Percentiles rank a stretch among this genome's conserved stretches.
These are phyloP conservation scores for Ophiobolus disseminans DNA, from an alignment of 2,329 filamentous ascomycete genomes.

Conservation along the genomic window DNA sequence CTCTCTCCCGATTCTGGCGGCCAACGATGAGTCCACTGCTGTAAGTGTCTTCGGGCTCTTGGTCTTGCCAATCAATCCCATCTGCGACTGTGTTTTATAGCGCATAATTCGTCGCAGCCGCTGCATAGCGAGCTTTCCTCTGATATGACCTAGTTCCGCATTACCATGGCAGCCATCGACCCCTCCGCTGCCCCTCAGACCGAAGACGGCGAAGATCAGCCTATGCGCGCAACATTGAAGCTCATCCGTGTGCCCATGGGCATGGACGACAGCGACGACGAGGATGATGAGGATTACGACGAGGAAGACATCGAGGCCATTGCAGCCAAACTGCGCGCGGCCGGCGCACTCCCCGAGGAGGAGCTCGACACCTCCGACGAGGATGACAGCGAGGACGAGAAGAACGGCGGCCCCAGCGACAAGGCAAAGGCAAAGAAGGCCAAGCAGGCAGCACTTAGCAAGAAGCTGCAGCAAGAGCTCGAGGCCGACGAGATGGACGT, in stretches of 20 bases:
- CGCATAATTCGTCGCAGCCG: constrained; percentile 13
- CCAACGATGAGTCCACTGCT: constrained; percentile 77
- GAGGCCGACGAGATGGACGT: constrained; percentile 78
- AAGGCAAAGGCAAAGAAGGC: constrained; percentile 89
- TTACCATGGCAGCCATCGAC: constrained; percentile 98
- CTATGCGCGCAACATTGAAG: constrained; percentile 86
- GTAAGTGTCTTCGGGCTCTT: too few species aligned
- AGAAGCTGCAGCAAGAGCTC: constrained; percentile 75
- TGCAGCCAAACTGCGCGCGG: constrained; percentile 43
- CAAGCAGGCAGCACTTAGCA: constrained; percentile 75
- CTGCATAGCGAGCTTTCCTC: background rate
- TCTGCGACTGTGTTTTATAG: too few species aligned
- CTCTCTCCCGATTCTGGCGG: constrained; percentile 80
- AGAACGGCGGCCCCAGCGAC: constrained; percentile 90
- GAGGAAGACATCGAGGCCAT: constrained; percentile 54
- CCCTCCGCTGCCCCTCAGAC: constrained; percentile 71
- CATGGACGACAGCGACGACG: constrained; percentile 65
- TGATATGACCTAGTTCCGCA: constrained; percentile 74
- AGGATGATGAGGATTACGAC: constrained; percentile 57
- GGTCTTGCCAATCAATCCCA: too few species aligned
- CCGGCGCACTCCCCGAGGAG: constrained; percentile 43
- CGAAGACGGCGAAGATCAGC: constrained; percentile 49
- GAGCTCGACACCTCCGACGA: constrained; percentile 52
- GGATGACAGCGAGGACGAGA: constrained; percentile 71
- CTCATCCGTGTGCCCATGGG: constrained; percentile 76